Evolutionary conservation across 2,329 filamentous ascomycete genomes (phyloP).

Genomic region (Colletotrichum scovillei): DNA sequence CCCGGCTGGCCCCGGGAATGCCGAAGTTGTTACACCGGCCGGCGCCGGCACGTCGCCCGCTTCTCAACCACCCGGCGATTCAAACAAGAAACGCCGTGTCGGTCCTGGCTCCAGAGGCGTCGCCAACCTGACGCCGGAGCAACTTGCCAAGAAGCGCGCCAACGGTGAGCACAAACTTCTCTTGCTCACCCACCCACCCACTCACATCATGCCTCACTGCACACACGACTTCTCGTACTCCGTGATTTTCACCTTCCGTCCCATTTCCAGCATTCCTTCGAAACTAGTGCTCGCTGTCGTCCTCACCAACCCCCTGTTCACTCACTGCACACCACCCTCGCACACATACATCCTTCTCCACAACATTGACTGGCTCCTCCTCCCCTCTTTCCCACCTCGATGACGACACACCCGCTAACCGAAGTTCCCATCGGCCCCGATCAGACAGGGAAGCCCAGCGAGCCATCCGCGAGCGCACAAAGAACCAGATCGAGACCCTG

Average conservation of each 20-base stretch:
- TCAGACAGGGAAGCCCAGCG: constrained; percentile 87
- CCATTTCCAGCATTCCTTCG: not conserved
- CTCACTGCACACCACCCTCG: not conserved
- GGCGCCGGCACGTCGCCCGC: constrained; percentile 18
- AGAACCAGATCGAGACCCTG: constrained; percentile 80
- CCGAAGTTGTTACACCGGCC: constrained; percentile 8
- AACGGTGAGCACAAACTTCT: constrained; percentile 57
- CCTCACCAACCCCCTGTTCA: not conserved
- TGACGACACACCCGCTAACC: constrained; percentile 16
- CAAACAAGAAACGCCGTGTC: constrained; percentile 58
- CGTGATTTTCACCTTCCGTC: not conserved
- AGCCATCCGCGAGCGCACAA: constrained; percentile 85
- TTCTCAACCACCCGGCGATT: constrained; percentile 31
- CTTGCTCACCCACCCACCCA: not conserved
- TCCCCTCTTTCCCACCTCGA: not conserved
- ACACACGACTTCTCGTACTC: constrained; percentile 41
- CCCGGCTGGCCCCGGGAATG: constrained; percentile 20
- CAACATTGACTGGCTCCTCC: not conserved
- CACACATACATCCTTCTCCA: not conserved
- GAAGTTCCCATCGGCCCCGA: not conserved
- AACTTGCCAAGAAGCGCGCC: constrained; percentile 75
- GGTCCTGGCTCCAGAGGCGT: constrained; percentile 61
- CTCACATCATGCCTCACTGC: not conserved
- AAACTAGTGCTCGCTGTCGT: not conserved
- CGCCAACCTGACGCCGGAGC: constrained; percentile 77